Base-by-base conservation (phyloP, 257 asterid genomes). In the Penstemon newberryi region DNA sequence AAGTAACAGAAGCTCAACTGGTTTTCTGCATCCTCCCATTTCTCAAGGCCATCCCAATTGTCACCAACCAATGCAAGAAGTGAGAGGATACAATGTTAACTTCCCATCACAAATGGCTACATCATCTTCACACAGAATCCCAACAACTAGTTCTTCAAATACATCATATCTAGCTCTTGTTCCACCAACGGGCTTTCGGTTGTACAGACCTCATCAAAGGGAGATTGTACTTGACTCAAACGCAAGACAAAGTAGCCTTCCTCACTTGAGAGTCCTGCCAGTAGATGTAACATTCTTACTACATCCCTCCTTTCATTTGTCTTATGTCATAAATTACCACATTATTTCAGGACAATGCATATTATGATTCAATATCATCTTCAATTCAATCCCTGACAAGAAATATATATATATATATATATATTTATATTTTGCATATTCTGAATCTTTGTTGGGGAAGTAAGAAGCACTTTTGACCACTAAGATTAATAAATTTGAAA, bases 221-320 rank as follows among this genome's bases (percentile, higher is more conserved):
- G 96, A 86, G 62, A 75, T 78, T 71, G 59, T 82, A 59, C 60
- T 73, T 18, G 92, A 77, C 56, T 49, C 86, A 64, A 80, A 60
- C 72, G 63, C 72, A 41, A 76, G 89, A 75, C 89, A 78, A 46
- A 84, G 77, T 15, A 78, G 43, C 73, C 65, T 82, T 74, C 87
- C 91, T 69, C 84, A 80, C 69, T 67, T 85, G 84, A 83, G 96
- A 87, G 77, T 86, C 81, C 73, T 89, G 63, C 96, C 92, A 13
- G 89, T 86, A 80, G 88, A 89, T 75, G 33, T 25, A 25, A 25
- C 2, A 25, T 25, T 1, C 33, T 25, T 25, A 25, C 33, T 25
- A 25, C 33, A 1, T 0, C 2, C 33, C 33, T 25, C 33, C 33
- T 25, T 25, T 25, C 33, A 25, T 25, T 25, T 25, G 33, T 25